Conservation (phyloP, 768 basidiomycete species). For the Panaeolus papilionaceus region DNA sequence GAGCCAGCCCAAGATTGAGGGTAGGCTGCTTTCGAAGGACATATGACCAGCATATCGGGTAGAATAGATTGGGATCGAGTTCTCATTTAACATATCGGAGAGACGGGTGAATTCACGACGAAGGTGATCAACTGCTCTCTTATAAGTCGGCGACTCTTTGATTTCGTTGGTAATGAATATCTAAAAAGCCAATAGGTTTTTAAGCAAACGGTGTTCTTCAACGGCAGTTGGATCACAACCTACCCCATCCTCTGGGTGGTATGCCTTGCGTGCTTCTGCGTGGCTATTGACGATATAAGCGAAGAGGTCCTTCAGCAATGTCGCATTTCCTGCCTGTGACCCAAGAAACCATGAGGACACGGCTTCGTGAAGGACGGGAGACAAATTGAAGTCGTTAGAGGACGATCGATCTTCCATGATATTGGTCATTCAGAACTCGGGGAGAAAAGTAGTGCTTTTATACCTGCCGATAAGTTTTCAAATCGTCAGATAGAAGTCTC, state of each 20-base stretch:
- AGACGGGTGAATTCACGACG: slow-evolving; percentile 15
- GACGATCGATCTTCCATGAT: background rate
- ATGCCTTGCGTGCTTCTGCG: slow-evolving; percentile 18
- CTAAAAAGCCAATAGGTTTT: background rate
- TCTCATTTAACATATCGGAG: slow-evolving; percentile 23
- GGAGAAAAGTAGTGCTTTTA: background rate
- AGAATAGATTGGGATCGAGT: slow-evolving; percentile 45
- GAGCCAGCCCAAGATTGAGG: slow-evolving; percentile 37
- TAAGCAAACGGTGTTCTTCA: background rate
- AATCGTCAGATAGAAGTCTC: background rate
- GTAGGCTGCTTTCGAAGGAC: slow-evolving; percentile 40
- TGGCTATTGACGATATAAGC: slow-evolving; percentile 17
- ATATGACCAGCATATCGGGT: slow-evolving; percentile 49
- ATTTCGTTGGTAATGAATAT: slow-evolving; percentile 19
- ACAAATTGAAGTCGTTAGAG: background rate
- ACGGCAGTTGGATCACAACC: background rate
- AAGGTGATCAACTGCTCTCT: slow-evolving; percentile 19
- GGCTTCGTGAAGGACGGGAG: slow-evolving; percentile 17
- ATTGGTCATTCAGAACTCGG: background rate
- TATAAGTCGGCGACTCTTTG: slow-evolving; percentile 18
- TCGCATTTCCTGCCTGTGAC: slow-evolving; percentile 22
- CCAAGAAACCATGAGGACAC: slow-evolving; percentile 23
- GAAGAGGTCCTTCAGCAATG: slow-evolving; percentile 22
- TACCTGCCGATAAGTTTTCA: background rate
- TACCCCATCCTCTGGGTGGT: slow-evolving; percentile 23